Evolutionary conservation across 1,284 basidiomycete genomes (phyloP).

Genomic region (Sparassis latifolia): DNA sequence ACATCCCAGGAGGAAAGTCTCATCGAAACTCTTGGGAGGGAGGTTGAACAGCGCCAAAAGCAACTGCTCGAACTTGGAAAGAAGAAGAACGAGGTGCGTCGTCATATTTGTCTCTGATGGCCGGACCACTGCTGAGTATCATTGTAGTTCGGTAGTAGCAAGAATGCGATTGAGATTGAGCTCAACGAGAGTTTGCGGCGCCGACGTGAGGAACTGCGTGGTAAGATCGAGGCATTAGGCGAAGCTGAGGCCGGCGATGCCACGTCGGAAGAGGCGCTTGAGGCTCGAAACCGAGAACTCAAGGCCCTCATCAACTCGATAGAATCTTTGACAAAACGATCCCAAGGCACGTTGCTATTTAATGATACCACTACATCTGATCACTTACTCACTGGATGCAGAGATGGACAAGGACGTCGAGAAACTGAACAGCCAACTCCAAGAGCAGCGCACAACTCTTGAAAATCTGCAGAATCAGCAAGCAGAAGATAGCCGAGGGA

Average conservation of each 20-base stretch:
- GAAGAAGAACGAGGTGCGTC: conserved; percentile 64
- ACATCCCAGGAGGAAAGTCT: conserved; percentile 65
- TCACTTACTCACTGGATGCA: conserved; percentile 18
- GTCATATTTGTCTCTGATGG: conserved; percentile 1
- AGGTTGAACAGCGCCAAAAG: conserved; percentile 72
- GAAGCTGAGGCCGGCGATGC: conserved; percentile 57
- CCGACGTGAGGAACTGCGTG: conserved; percentile 70
- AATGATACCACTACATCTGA: conserved; percentile 1
- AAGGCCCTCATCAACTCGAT: conserved; percentile 57
- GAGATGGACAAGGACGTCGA: conserved; percentile 71
- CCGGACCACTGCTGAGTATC: neutral
- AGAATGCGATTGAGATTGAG: conserved; percentile 87
- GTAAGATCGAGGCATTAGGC: conserved; percentile 71
- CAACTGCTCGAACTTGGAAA: conserved; percentile 65
- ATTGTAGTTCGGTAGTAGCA: conserved; percentile 66
- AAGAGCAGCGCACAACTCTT: conserved; percentile 57
- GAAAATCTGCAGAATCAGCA: conserved; percentile 82
- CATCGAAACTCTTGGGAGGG: conserved; percentile 69
- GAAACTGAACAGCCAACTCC: conserved; percentile 56
- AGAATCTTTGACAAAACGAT: conserved; percentile 51
- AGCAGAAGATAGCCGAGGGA: conserved; percentile 77
- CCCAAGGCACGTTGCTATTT: conserved; percentile 45
- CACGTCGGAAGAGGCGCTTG: conserved; percentile 58
- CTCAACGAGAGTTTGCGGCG: conserved; percentile 84
- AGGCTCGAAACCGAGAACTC: conserved; percentile 65